Evolutionary conservation across 2,329 filamentous ascomycete species (phyloP), one percentile per base, ranked within the genome.

Genomic region (Uncinocarpus reesii): DNA sequence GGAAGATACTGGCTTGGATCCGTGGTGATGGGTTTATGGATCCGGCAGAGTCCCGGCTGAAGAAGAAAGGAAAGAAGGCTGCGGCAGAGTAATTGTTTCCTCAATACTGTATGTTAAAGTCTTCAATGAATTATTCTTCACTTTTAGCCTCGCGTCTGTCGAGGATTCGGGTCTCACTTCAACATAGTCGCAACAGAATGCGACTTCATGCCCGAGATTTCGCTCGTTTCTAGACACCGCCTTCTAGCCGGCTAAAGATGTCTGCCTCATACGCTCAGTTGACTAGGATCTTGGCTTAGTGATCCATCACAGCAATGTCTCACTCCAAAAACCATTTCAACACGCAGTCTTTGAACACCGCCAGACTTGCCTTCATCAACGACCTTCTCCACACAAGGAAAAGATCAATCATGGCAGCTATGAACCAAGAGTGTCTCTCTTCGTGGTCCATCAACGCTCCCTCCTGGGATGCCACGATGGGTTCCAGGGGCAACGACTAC

Each of bases 1-100:
- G 86, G 43, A 90, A 87, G 71, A 79, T 77, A 0, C 67, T 93
- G 53, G 80, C 81, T 43, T 84, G 84, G 74, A 65, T 88, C 34
- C 73, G 83, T 47, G 86, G 86, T 0, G 82, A 89, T 57, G 84
- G 84, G 0, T 88, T 80, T 71, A 74, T 75, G 44, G 86, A 92
- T 61, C 81, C 81, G 70, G 71, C 71, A 0, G 60, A 79, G 4
- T 65, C 68, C 3, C 71, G 73, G 40, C 58, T 60, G 46, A 64
- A 60, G 51, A 62, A 56, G 51, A 66, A 60, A 55, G 57, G 56
- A 35, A 63, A 60, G 55, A 63, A 60, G 51, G 42, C 54, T 42
- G 32, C 21, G 7, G 21, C 23, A 10, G 50, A 52, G 37, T 48
- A 35, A 50, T n/a, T n/a, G n/a, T n/a, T n/a, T n/a, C n/a, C n/a